These are phyloP conservation scores for Galeopsis tetrahit DNA, from an alignment of 257 asterid genomes.

Conservation along the genomic window DNA sequence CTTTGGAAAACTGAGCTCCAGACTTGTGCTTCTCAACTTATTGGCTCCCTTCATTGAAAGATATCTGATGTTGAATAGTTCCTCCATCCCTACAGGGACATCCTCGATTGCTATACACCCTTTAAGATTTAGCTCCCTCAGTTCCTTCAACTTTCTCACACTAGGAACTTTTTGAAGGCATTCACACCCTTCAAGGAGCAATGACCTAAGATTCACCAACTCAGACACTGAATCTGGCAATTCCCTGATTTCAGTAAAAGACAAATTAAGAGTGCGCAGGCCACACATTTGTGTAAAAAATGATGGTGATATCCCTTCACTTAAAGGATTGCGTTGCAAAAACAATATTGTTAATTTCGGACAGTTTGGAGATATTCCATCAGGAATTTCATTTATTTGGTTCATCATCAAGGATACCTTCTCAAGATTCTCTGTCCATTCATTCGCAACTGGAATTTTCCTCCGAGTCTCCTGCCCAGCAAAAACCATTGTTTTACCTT, in stretches of 20 bases:
- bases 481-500: constrained; percentile 14
- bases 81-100: constrained; percentile 26
- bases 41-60: not conserved
- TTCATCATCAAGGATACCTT: constrained; percentile 27
- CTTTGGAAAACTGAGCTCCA: not conserved
- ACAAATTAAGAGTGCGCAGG: constrained; percentile 23
- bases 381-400: not conserved
- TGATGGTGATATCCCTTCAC: not conserved
- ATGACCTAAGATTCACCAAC: constrained; percentile 8
- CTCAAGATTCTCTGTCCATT: constrained; percentile 30
- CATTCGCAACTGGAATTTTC: constrained; percentile 19
- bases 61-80: constrained; percentile 5
- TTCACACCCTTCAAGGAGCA: not conserved
- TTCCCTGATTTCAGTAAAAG: not conserved
- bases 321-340: not conserved
- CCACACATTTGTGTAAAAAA: constrained; percentile 17
- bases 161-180: constrained; percentile 19
- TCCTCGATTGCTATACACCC: not conserved
- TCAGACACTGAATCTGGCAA: constrained; percentile 19
- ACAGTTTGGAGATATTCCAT: constrained; percentile 32
- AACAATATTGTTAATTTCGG: constrained; percentile 26
- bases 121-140: constrained; percentile 29
- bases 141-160: constrained; percentile 23
- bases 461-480: not conserved
- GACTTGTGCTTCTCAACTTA: not conserved